Evolutionary conservation across 2,329 filamentous ascomycete genomes (phyloP), one percentile per base, ranked within the genome.

Genomic region (Trichoderma aggressivum): DNA sequence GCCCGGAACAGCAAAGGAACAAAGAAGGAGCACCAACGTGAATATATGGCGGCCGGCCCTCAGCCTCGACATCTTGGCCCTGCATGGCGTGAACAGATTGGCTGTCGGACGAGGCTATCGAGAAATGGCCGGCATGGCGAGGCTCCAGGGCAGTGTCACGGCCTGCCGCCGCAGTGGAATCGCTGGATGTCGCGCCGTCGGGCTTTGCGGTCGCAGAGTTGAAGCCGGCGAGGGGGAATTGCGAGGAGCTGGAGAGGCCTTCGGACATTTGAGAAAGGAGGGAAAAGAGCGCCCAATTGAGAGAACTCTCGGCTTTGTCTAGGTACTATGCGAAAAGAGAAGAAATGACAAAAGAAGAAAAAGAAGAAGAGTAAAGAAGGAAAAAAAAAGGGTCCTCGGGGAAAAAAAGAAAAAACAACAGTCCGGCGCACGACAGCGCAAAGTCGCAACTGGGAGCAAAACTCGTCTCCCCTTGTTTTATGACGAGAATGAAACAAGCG

Each of bases 11-110:
- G 16, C 30, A 34, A 36, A 32, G 14, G 6, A 24, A 16, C 24
- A 59, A 50, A 24, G 5, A 18, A 21, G 53, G n/a, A 34, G 30
- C 69, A 79, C 82, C 71, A 76, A 84, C 82, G 75, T 84, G 83
- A 70, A 81, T 75, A 74, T 84, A 84, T 64, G 83, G 83, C 74
- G 83, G 82, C 63, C 83, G 82, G 71, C 78, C 81, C 75, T 84
- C 83, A 73, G 79, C 75, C 75, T 82, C 82, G 70, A 83, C 77
- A 77, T 82, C 78, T 56, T 80, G 78, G 73, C 78, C 74, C 62
- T 74, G 79, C 81, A 82, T 83, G 74, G 73, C 79, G 75, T 77
- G 75, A 70, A 75, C 67, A 47, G 28, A 39, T 70, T 72, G 72
- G 59, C 74, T 76, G 74, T 75, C 77, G 59, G 77, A 75, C 74